phyloP scores from a whole-genome alignment of 257 asterid genomes.

The Capsicum baccatum region DNA sequence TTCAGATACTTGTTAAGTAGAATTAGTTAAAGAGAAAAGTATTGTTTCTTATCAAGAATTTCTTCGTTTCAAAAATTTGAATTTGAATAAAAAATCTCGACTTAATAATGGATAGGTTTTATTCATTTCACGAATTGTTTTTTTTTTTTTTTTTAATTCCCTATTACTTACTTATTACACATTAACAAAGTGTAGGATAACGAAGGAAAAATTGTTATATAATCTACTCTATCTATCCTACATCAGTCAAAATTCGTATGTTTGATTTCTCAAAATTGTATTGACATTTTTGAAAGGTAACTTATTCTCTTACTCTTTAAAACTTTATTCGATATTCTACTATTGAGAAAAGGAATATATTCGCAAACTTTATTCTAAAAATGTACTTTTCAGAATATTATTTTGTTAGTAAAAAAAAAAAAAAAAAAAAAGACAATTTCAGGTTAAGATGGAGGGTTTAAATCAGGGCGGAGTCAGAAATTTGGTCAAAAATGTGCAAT shows the following conservation, averaged over 20 bases:
- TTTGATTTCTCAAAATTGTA: background rate
- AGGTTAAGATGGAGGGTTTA: no score
- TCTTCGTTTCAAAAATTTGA: background rate
- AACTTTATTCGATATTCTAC: constrained; percentile 28
- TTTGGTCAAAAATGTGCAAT: no score
- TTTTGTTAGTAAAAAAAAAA: background rate
- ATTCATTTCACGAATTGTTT: background rate
- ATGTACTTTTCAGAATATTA: background rate
- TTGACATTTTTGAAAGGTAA: background rate
- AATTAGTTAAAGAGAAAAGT: background rate
- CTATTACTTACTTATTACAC: background rate
- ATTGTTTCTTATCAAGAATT: background rate
- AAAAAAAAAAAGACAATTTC: background rate
- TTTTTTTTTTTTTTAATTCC: background rate
- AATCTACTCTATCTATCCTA: background rate
- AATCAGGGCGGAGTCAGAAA: no score
- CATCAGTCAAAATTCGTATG: background rate
- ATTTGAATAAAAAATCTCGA: background rate
- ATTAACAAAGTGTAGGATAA: background rate
- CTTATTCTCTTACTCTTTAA: background rate
- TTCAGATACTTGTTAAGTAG: background rate
- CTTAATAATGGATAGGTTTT: background rate
- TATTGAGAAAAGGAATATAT: background rate
- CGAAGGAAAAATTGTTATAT: background rate
- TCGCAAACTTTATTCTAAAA: constrained; percentile 10